Evolutionary conservation across 345 rosid species (phyloP).

Genomic region (Toxicodendron radicans): DNA sequence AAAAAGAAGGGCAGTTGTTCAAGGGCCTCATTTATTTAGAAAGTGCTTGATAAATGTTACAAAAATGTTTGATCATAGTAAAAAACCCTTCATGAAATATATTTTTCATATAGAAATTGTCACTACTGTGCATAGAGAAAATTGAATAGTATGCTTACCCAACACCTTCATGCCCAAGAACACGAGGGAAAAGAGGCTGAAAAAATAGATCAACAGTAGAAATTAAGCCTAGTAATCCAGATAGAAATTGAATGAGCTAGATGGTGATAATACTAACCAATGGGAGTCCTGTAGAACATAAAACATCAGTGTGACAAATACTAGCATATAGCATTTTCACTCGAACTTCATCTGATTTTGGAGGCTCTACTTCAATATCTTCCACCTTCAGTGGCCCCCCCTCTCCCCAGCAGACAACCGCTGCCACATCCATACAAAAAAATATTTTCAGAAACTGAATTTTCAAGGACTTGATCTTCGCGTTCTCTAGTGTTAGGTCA

Average conservation of each 20-base stretch:
- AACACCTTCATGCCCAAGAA: conserved; percentile 80
- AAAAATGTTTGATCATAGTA: too few species aligned
- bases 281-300: conserved; percentile 28
- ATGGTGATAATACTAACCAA: conserved; percentile 21
- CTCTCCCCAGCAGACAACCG: neutral
- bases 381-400: neutral
- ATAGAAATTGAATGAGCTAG: neutral
- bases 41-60: too few species aligned
- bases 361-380: conserved; percentile 25
- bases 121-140: too few species aligned
- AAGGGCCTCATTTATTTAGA: too few species aligned
- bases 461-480: neutral
- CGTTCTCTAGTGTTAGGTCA: too few species aligned
- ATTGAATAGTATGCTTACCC: conserved; percentile 39
- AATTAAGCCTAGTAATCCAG: too few species aligned
- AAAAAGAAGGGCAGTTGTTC: too few species aligned
- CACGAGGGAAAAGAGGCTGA: conserved; percentile 60
- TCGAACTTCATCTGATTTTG: conserved; percentile 58
- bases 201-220: neutral
- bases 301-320: conserved; percentile 61
- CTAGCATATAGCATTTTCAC: conserved; percentile 64
- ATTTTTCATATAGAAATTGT: too few species aligned
- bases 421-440: neutral
- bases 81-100: too few species aligned
- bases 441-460: neutral